Conservation (phyloP, 2,329 filamentous ascomycete genomes). For the Nectriaceae sp. region DNA sequence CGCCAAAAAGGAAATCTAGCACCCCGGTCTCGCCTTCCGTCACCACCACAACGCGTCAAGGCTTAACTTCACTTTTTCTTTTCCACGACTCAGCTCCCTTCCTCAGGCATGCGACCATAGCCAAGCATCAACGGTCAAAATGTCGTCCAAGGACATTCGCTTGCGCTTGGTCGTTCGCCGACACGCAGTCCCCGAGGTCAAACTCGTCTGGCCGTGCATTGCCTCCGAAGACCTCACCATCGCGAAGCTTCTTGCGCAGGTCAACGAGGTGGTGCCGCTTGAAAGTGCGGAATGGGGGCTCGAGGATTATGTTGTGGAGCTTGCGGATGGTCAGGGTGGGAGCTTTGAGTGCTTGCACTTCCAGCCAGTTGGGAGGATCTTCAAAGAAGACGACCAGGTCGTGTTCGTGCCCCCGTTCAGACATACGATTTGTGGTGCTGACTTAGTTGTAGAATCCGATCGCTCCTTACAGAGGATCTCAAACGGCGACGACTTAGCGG, state of each 20-base stretch:
- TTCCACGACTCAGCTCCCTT: constrained; percentile 1
- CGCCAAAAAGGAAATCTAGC: not conserved
- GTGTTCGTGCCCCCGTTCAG: constrained; percentile 55
- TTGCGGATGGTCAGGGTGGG: constrained; percentile 54
- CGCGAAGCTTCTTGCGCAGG: constrained; percentile 72
- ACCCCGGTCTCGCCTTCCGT: not conserved
- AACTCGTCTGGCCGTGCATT: constrained; percentile 70
- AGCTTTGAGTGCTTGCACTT: constrained; percentile 90
- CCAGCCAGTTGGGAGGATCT: constrained; percentile 65
- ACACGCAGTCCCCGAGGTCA: constrained; percentile 70
- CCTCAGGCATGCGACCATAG: constrained; percentile 16
- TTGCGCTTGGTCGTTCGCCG: constrained; percentile 73
- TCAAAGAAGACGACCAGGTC: constrained; percentile 84
- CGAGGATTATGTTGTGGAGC: constrained; percentile 86
- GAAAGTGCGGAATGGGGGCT: constrained; percentile 82
- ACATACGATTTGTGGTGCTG: not conserved
- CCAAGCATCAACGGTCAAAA: constrained; percentile 12
- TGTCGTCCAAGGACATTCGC: constrained; percentile 55
- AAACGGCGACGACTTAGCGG: constrained; percentile 73
- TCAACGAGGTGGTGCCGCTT: constrained; percentile 80
- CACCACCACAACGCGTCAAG: not conserved
- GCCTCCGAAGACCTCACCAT: constrained; percentile 66
- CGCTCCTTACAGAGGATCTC: constrained; percentile 74
- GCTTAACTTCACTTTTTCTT: not conserved
- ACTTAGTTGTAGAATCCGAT: constrained; percentile 64